Conservation (phyloP, 108 stramenopile genomes). For the Pseudonitzschia pungens region DNA sequence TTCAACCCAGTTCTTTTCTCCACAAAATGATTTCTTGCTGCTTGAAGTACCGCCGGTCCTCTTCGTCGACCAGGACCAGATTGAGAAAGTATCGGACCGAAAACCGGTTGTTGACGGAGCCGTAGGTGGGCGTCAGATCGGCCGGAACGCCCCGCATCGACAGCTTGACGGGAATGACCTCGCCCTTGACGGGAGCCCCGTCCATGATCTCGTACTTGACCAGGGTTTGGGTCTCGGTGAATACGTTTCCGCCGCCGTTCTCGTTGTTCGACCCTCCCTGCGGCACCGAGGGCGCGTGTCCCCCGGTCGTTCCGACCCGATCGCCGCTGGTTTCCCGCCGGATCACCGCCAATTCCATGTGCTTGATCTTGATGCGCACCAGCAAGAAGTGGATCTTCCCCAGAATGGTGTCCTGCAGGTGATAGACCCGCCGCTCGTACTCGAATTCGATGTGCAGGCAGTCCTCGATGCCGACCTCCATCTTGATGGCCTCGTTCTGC, state of each 20-base stretch:
- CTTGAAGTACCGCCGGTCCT: constrained; percentile 99
- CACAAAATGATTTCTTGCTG: constrained; percentile 98
- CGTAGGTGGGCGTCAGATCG: constrained; percentile 98
- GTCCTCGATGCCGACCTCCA: constrained; percentile 99
- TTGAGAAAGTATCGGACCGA: constrained; percentile 97
- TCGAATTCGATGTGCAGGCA: constrained; percentile 99
- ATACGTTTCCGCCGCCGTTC: constrained; percentile 55
- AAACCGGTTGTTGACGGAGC: constrained; percentile 91
- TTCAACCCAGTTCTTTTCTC: constrained; percentile 87
- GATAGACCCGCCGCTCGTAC: constrained; percentile 90
- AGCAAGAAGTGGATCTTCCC: constrained; percentile 97
- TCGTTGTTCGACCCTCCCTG: constrained; percentile 25
- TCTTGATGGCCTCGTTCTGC: constrained; percentile 88
- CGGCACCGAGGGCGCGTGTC: constrained; percentile 18
- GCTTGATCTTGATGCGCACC: constrained; percentile 98
- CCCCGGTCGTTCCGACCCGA: constrained; percentile 58
- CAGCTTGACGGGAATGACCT: constrained; percentile 84
- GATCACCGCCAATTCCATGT: constrained; percentile 98
- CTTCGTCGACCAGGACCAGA: constrained; percentile 98
- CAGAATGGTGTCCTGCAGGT: constrained; percentile 92
- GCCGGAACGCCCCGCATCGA: constrained; percentile 90
- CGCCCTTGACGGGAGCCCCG: constrained; percentile 96
- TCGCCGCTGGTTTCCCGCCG: constrained; percentile 94
- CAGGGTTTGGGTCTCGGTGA: constrained; percentile 96
- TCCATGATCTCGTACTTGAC: constrained; percentile 99